phyloP scores from a whole-genome alignment of 148 eudicot species.

The Salicornia ramosissima region DNA sequence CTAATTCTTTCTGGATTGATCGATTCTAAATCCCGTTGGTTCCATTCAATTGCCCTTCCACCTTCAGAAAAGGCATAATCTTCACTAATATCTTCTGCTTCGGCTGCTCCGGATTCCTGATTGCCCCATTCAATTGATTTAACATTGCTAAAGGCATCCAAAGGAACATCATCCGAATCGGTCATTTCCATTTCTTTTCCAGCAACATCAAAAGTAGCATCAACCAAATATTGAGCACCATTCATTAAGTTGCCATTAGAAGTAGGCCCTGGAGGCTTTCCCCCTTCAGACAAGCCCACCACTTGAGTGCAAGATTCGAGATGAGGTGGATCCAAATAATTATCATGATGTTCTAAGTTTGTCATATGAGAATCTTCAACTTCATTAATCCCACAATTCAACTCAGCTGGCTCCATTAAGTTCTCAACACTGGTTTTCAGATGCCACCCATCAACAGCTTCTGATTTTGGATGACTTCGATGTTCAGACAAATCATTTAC shows the following conservation, averaged over 20 bases:
- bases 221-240: constrained; percentile 24
- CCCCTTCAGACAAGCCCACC: constrained; percentile 22
- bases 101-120: background rate
- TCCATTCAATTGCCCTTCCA: constrained; percentile 1
- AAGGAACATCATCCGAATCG: background rate
- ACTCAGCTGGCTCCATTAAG: background rate
- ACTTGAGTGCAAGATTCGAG: constrained; percentile 21
- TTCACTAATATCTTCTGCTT: background rate
- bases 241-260: constrained; percentile 25
- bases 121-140: constrained; percentile 1
- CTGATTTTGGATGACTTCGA: constrained; percentile 17
- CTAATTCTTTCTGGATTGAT: background rate
- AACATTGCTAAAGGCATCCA: background rate
- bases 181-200: background rate
- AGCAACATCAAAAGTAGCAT: constrained; percentile 2
- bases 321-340: constrained; percentile 21
- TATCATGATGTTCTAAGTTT: constrained; percentile 28
- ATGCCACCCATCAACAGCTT: constrained; percentile 9
- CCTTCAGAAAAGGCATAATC: background rate
- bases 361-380: constrained; percentile 22
- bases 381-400: constrained; percentile 30
- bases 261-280: constrained; percentile 21
- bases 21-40: constrained; percentile 20
- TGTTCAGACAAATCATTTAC: constrained; percentile 20
- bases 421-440: constrained; percentile 1